Percentiles rank a stretch among this genome's conserved stretches.
Evolutionary conservation across 2,329 filamentous ascomycete species (phyloP).

Genomic region (Exophiala oligosperma): DNA sequence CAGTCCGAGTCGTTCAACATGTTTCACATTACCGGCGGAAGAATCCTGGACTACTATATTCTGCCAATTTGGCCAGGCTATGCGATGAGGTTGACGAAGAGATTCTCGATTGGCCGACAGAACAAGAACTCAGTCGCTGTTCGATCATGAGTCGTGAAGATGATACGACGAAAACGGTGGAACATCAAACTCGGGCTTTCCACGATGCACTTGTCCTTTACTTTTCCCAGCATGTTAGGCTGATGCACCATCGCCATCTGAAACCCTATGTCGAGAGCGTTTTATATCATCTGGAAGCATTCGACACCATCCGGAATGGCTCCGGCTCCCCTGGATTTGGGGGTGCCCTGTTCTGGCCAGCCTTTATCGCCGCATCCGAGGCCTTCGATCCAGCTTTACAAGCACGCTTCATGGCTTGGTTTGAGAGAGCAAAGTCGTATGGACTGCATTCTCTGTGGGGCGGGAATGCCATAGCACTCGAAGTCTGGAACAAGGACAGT

Average conservation of each 20-base stretch:
- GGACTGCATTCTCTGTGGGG: background rate
- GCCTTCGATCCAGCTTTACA: slow-evolving; percentile 50
- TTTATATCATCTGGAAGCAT: slow-evolving; percentile 1
- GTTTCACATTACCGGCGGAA: background rate
- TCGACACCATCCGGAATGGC: slow-evolving; percentile 4
- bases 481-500: slow-evolving; percentile 6
- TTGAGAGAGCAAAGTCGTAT: slow-evolving; percentile 1
- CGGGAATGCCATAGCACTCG: background rate
- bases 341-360: slow-evolving; percentile 24
- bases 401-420: slow-evolving; percentile 24
- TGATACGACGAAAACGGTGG: slow-evolving; percentile 3
- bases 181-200: slow-evolving; percentile 9
- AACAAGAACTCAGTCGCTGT: background rate
- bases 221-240: slow-evolving; percentile 3
- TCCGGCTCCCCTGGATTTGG: background rate
- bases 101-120: slow-evolving; percentile 6
- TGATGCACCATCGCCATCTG: slow-evolving; percentile 6
- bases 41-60: background rate
- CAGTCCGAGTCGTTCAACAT: background rate
- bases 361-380: slow-evolving; percentile 49
- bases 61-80: background rate
- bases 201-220: slow-evolving; percentile 5
- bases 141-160: background rate
- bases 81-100: slow-evolving; percentile 7
- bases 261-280: slow-evolving; percentile 5